These are phyloP conservation scores for Daldinia bambusicola DNA, from an alignment of 495 filamentous ascomycete genomes.

Conservation along the genomic window DNA sequence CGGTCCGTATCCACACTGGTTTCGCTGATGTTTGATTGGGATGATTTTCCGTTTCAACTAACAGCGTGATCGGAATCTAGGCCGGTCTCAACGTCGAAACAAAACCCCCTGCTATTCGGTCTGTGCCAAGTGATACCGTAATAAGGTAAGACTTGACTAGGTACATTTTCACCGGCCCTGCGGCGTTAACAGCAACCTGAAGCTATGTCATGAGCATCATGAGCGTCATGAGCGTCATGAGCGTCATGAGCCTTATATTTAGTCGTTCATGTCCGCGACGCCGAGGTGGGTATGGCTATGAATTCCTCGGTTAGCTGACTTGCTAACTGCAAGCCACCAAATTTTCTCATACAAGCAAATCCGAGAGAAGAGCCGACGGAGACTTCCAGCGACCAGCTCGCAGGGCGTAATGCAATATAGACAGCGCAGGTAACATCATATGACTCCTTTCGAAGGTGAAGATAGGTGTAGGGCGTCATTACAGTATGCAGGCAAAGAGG, in stretches of 20 bases:
- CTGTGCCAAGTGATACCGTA: slow-evolving; percentile 16
- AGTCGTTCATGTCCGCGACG: slow-evolving; percentile 1
- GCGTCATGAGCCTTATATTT: slow-evolving; percentile 1
- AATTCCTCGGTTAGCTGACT: not conserved
- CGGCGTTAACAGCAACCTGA: slow-evolving; percentile 8
- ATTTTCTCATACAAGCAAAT: not conserved
- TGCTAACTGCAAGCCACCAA: slow-evolving; percentile 6
- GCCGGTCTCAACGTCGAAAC: slow-evolving; percentile 23
- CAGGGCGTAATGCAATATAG: not conserved
- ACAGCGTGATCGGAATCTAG: slow-evolving; percentile 18
- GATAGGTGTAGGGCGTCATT: slow-evolving; percentile 22
- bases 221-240: not conserved
- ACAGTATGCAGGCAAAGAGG: slow-evolving; percentile 9
- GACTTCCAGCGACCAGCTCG: not conserved
- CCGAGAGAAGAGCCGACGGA: slow-evolving; percentile 31
- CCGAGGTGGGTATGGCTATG: not conserved
- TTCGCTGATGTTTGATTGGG: slow-evolving; percentile 39
- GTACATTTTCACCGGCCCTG: slow-evolving; percentile 22
- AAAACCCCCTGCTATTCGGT: slow-evolving; percentile 17
- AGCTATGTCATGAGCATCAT: not conserved
- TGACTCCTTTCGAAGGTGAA: slow-evolving; percentile 25
- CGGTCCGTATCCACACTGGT: slow-evolving; percentile 10
- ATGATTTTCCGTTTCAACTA: slow-evolving; percentile 36
- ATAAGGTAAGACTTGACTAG: slow-evolving; percentile 7
- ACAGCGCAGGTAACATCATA: slow-evolving; percentile 20